Evolutionary conservation across 1,284 basidiomycete species (phyloP).

Genomic region (Cystodermella granulosa): DNA sequence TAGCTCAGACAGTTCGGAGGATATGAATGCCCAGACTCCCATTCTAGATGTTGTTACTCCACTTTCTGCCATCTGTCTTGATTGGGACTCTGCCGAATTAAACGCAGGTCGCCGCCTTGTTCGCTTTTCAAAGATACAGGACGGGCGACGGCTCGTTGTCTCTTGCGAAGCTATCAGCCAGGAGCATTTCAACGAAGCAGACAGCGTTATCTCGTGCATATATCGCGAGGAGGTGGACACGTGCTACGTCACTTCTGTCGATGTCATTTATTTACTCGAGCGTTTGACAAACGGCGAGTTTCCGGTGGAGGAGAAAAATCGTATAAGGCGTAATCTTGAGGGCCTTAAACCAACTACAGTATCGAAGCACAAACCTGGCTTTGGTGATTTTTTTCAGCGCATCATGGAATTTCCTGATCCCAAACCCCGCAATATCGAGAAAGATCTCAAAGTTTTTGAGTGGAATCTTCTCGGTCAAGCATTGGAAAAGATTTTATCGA

Average conservation of each 20-base stretch:
- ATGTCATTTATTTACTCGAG: slow-evolving; percentile 90
- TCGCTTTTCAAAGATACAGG: slow-evolving; percentile 59
- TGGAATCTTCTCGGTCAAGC: slow-evolving; percentile 80
- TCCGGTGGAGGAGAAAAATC: slow-evolving; percentile 93
- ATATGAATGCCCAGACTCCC: slow-evolving; percentile 46
- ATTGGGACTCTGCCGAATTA: slow-evolving; percentile 58
- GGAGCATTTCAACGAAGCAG: slow-evolving; percentile 53
- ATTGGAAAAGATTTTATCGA: slow-evolving; percentile 86
- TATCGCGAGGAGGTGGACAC: slow-evolving; percentile 73
- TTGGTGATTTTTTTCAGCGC: slow-evolving; percentile 82
- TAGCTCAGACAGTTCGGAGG: slow-evolving; percentile 28
- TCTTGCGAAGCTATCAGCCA: slow-evolving; percentile 59
- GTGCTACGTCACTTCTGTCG: slow-evolving; percentile 90
- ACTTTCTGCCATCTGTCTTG: slow-evolving; percentile 48
- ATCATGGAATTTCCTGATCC: slow-evolving; percentile 96
- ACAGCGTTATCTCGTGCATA: slow-evolving; percentile 83
- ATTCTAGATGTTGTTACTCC: slow-evolving; percentile 55
- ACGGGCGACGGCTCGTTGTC: slow-evolving; percentile 58
- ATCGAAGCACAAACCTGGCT: slow-evolving; percentile 77
- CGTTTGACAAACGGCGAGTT: slow-evolving; percentile 80
- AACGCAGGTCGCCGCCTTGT: slow-evolving; percentile 65
- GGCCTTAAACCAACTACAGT: slow-evolving; percentile 88
- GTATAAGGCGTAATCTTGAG: slow-evolving; percentile 90
- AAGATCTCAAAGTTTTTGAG: slow-evolving; percentile 96
- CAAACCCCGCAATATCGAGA: slow-evolving; percentile 94